Percentiles rank a stretch among this genome's conserved stretches.
These are phyloP conservation scores for Histomonas meleagridis DNA, from an alignment of 208 protist genomes.

Conservation along the genomic window DNA sequence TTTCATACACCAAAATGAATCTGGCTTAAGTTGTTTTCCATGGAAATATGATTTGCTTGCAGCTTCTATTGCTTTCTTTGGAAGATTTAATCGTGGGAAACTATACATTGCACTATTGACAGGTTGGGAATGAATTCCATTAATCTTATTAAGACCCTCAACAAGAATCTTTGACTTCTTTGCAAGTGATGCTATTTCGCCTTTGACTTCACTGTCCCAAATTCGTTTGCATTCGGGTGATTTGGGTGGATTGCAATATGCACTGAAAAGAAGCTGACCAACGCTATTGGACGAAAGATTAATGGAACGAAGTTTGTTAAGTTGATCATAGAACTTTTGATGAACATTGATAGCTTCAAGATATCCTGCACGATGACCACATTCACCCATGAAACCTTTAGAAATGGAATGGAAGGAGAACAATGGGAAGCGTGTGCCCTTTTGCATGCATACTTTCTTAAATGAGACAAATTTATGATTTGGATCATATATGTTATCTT, in stretches of 20 bases:
- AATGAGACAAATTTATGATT: slow-evolving; percentile 56
- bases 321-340: slow-evolving; percentile 56
- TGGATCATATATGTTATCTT: slow-evolving; percentile 81
- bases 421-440: slow-evolving; percentile 58
- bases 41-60: not conserved
- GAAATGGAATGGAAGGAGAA: slow-evolving; percentile 91
- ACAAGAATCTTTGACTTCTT: slow-evolving; percentile 29
- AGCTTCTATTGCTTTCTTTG: slow-evolving; percentile 46
- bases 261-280: slow-evolving; percentile 74
- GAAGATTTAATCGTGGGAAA: slow-evolving; percentile 67
- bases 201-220: slow-evolving; percentile 56
- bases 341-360: slow-evolving; percentile 69
- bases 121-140: slow-evolving; percentile 72
- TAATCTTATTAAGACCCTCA: slow-evolving; percentile 70
- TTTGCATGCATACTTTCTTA: slow-evolving; percentile 58
- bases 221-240: slow-evolving; percentile 68
- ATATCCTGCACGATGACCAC: slow-evolving; percentile 90
- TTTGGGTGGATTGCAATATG: slow-evolving; percentile 87
- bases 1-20: slow-evolving; percentile 80
- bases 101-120: slow-evolving; percentile 87
- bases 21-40: slow-evolving; percentile 59
- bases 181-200: slow-evolving; percentile 59
- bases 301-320: slow-evolving; percentile 85
- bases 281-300: slow-evolving; percentile 73
- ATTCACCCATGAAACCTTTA: slow-evolving; percentile 77